Percentiles rank a stretch among this genome's conserved stretches.
These are phyloP conservation scores for Dichotomocladium elegans DNA, from an alignment of 371 early-diverging fungal species.

Conservation along the genomic window DNA sequence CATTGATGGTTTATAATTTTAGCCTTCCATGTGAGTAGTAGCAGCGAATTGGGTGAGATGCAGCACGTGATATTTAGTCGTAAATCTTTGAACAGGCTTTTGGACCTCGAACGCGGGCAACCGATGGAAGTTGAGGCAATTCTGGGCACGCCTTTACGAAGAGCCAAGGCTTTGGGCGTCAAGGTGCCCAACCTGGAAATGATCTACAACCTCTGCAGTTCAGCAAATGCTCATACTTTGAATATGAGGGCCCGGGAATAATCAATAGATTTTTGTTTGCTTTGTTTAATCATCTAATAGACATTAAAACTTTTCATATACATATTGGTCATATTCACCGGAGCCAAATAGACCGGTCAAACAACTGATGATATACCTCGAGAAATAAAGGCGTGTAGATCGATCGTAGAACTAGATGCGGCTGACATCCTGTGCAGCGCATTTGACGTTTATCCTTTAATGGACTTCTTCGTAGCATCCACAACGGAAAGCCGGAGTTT, in stretches of 20 bases:
- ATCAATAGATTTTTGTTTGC: no score
- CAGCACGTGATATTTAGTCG: no score
- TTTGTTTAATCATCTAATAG: no score
- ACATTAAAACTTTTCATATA: no score
- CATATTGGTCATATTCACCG: no score
- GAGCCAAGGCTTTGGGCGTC: slow-evolving; percentile 49
- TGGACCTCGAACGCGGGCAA: slow-evolving; percentile 58
- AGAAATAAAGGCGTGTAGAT: no score
- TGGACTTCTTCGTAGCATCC: slow-evolving; percentile 16
- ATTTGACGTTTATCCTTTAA: slow-evolving; percentile 10
- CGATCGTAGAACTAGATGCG: no score
- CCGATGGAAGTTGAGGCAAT: slow-evolving; percentile 69
- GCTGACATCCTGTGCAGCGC: no score
- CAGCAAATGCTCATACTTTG: background rate
- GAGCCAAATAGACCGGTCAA: no score
- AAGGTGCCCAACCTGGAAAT: slow-evolving; percentile 43
- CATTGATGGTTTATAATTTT: background rate
- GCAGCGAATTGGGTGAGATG: background rate
- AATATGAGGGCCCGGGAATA: no score
- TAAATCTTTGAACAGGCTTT: slow-evolving; percentile 6
- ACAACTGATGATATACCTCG: no score
- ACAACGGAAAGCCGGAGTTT: slow-evolving; percentile 28
- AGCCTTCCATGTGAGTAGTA: slow-evolving; percentile 53
- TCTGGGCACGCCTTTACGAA: slow-evolving; percentile 53
- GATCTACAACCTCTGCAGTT: slow-evolving; percentile 23